These are phyloP conservation scores for Podospora sp. DNA, from an alignment of 495 filamentous ascomycete genomes.

Conservation along the genomic window DNA sequence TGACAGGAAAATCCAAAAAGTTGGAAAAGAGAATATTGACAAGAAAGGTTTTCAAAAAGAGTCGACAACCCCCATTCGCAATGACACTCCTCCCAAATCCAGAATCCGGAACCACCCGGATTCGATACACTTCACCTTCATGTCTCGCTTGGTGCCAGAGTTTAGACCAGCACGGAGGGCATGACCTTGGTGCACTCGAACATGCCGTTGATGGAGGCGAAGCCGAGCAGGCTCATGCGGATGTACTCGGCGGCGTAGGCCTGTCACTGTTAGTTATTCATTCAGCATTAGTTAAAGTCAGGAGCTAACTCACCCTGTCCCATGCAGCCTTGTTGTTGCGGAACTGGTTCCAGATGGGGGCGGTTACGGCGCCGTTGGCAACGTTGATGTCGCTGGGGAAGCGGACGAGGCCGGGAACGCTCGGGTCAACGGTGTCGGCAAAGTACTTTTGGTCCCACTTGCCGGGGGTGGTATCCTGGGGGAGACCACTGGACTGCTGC, in stretches of 20 bases:
- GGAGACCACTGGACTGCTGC: background rate
- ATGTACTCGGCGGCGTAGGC: constrained; percentile 18
- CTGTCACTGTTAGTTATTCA: background rate
- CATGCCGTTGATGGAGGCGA: constrained; percentile 17
- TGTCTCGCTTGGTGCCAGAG: no score
- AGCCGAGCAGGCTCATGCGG: constrained; percentile 16
- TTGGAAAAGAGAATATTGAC: no score
- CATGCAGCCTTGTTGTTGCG: constrained; percentile 15
- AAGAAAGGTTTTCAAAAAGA: no score
- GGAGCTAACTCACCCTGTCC: constrained; percentile 9
- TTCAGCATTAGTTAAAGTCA: background rate
- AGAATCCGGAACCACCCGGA: no score
- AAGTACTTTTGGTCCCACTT: constrained; percentile 17
- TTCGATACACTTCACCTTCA: no score
- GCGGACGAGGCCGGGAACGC: constrained; percentile 8
- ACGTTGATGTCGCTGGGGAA: constrained; percentile 21
- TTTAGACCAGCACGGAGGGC: background rate
- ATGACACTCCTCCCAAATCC: no score
- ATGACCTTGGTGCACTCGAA: constrained; percentile 18
- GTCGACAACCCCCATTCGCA: no score
- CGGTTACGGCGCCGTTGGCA: constrained; percentile 10
- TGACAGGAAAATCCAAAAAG: no score
- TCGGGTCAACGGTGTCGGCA: constrained; percentile 6
- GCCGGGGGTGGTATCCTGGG: constrained; percentile 18
- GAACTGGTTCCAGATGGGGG: constrained; percentile 16